Conservation (phyloP, 2,329 filamentous ascomycete genomes). For the Sarocladium strictum region DNA sequence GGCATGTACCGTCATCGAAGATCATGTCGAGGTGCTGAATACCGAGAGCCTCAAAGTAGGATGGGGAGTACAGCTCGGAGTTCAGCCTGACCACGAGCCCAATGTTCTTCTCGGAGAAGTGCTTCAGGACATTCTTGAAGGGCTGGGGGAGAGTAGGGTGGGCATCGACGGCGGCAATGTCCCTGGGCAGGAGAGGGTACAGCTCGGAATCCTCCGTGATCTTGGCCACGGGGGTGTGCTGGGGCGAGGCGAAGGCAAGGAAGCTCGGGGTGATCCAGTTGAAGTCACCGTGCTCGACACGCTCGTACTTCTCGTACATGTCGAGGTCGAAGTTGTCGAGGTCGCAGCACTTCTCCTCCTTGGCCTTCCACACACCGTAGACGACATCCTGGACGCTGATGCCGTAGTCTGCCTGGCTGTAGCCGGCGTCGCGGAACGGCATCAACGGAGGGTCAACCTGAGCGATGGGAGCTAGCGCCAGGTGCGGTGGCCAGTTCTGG, state of each 20-base stretch:
- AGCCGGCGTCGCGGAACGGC: conserved; percentile 97
- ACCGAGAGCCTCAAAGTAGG: conserved; percentile 92
- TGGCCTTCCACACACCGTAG: conserved; percentile 97
- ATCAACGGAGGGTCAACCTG: conserved; percentile 96
- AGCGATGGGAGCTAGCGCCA: conserved; percentile 90
- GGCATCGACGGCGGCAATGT: conserved; percentile 63
- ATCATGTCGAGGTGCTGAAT: conserved; percentile 99
- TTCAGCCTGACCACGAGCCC: conserved; percentile 93
- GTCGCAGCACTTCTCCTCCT: conserved; percentile 87
- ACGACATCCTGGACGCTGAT: conserved; percentile 96
- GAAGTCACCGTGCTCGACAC: conserved; percentile 98
- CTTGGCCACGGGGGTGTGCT: conserved; percentile 69
- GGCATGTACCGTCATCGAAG: conserved; percentile 96
- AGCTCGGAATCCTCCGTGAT: conserved; percentile 67
- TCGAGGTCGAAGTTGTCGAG: conserved; percentile 93
- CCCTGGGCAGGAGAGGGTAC: conserved; percentile 69
- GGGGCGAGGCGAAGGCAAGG: conserved; percentile 91
- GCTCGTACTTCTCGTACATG: conserved; percentile 93
- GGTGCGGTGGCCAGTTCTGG: conserved; percentile 93
- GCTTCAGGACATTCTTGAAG: conserved; percentile 92
- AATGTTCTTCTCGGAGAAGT: conserved; percentile 83
- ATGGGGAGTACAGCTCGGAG: conserved; percentile 90
- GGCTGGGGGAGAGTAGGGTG: conserved; percentile 69
- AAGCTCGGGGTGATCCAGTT: conserved; percentile 98
- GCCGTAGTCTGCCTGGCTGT: conserved; percentile 95